Base-by-base conservation (phyloP, 1,284 basidiomycete genomes). In the Boletus calvinii region DNA sequence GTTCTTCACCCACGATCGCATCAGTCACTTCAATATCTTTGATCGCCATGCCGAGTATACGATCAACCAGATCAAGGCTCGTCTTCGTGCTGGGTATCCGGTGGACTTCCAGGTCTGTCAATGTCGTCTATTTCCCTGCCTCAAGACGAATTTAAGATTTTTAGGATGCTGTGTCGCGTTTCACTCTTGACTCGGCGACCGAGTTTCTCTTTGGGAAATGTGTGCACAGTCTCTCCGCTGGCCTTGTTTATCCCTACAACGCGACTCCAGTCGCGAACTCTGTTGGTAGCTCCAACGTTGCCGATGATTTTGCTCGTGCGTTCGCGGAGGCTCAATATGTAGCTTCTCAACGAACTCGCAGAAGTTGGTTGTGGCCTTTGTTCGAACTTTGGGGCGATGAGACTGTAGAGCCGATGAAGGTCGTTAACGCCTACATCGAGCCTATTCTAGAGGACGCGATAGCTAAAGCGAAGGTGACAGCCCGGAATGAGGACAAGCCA, bases 111-210 rank as follows among this genome's bases (percentile, higher is more conserved):
- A 76, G 65, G 73, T 69, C 29, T 18, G 59, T 44, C 6, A 8
- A 22, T 15, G 4, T 26, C 13, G 2, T 22, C 17, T 26, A 6
- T 30, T 13, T 24, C 12, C 7, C 34, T 26, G 6, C 6, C 18
- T n/a, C n/a, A 20, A 34, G 20, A 26, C 7, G 15, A 36, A 49
- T 2, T 6, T n/a, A 41, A 15, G 8, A 36, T 17, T 3, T 18
- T 15, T 30, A 69, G 65, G 70, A 71, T 50, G 48, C 62, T n/a
- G 57, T 78, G 60, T 71, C 71, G 6, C 74, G 78, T 6, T 81
- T 83, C 61, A 80, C 80, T 0, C 72, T 83, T 26, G 80, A 83
- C 61, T 74, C 77, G 4, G 78, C 79, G 8, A 75, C 76, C 1
- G 77, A 80, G 55, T 82, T 81, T 62, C 72, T 83, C 30, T 82